phyloP scores from a whole-genome alignment of 108 stramenopile species.

The Thalassiosira profunda region DNA sequence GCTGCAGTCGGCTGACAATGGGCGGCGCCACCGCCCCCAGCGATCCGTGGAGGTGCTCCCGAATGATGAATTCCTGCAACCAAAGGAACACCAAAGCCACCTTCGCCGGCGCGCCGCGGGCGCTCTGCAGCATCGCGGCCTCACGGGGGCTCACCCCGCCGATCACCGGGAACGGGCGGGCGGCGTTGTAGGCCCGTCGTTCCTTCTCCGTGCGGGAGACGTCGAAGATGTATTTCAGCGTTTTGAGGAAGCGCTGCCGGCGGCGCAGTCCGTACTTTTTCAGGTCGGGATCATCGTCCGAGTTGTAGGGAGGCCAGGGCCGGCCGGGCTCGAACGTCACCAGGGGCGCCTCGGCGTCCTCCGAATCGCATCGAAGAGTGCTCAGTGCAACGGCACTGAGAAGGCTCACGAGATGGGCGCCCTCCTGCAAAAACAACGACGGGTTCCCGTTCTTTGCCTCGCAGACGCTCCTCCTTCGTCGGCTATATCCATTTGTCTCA shows the following conservation, averaged over 20 bases:
- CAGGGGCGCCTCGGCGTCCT: conserved; percentile 70
- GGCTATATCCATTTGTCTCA: not conserved
- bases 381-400: conserved; percentile 72
- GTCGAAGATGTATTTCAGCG: conserved; percentile 53
- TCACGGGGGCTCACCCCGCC: conserved; percentile 74
- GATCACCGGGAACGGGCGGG: conserved; percentile 75
- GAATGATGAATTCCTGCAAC: conserved; percentile 73
- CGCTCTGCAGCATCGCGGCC: conserved; percentile 59
- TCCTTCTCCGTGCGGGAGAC: conserved; percentile 46
- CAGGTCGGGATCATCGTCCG: conserved; percentile 53
- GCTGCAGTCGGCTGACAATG: conserved; percentile 66
- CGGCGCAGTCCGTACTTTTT: conserved; percentile 7
- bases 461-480: not conserved
- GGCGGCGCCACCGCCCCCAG: conserved; percentile 65
- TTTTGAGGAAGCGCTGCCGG: not conserved
- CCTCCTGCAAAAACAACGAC: conserved; percentile 76
- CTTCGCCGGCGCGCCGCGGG: conserved; percentile 77
- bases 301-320: conserved; percentile 64
- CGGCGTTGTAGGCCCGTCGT: conserved; percentile 70
- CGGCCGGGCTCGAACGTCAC: conserved; percentile 54
- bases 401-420: conserved; percentile 66
- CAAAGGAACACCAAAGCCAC: conserved; percentile 67
- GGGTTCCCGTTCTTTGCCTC: conserved; percentile 8
- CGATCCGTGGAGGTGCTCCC: conserved; percentile 71
- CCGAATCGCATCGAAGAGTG: conserved; percentile 72